These are phyloP conservation scores for Phlebiopsis gigantea DNA, from an alignment of 768 basidiomycete genomes.

Conservation along the genomic window DNA sequence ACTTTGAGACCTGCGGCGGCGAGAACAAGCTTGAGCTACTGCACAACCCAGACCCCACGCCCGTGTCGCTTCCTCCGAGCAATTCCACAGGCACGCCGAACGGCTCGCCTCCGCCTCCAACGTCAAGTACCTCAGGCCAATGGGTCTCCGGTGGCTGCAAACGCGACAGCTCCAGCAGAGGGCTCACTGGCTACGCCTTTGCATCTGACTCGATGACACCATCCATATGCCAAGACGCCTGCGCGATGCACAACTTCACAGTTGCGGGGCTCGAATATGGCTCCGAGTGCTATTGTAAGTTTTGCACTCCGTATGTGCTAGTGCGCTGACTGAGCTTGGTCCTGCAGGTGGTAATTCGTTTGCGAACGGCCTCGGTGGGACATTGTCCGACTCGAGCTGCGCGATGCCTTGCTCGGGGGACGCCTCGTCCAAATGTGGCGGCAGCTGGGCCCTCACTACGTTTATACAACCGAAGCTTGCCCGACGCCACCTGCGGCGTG, in stretches of 20 bases:
- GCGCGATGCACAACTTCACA: constrained; percentile 23
- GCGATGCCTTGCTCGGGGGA: constrained; percentile 15
- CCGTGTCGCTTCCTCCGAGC: not conserved
- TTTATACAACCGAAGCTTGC: constrained; percentile 7
- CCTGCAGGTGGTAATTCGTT: constrained; percentile 16
- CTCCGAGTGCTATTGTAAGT: constrained; percentile 28
- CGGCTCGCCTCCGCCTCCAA: not conserved
- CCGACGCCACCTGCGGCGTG: not conserved
- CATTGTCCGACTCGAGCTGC: constrained; percentile 12
- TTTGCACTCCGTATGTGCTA: not conserved
- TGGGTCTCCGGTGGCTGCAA: constrained; percentile 18
- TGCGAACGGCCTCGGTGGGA: constrained; percentile 13
- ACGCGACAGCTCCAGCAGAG: constrained; percentile 15
- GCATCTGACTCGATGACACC: constrained; percentile 23
- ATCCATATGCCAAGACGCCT: constrained; percentile 25
- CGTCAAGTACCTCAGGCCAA: not conserved
- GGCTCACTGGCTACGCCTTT: constrained; percentile 19
- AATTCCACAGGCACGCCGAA: not conserved
- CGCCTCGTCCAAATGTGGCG: constrained; percentile 14
- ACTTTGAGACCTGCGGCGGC: constrained; percentile 12
- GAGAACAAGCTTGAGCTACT: constrained; percentile 6
- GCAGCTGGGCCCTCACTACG: constrained; percentile 16
- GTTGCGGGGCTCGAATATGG: constrained; percentile 31
- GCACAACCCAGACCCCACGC: constrained; percentile 10
- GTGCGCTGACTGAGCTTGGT: not conserved